These are phyloP conservation scores for Cladosporium cucumerinum DNA, from an alignment of 2,329 filamentous ascomycete genomes.

Conservation along the genomic window DNA sequence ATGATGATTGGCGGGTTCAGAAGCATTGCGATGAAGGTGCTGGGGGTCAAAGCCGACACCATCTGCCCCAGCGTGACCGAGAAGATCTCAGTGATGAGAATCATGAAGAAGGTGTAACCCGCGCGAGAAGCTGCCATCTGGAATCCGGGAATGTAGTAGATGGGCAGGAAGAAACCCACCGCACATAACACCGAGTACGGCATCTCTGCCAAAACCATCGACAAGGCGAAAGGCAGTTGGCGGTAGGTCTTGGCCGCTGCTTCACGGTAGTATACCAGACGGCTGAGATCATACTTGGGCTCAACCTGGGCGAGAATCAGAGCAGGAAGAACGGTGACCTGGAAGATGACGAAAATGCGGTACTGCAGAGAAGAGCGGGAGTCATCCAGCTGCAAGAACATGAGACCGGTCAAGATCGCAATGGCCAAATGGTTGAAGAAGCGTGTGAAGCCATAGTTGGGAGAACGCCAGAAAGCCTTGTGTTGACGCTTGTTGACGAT, in stretches of 20 bases:
- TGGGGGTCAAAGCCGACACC: conserved; percentile 73
- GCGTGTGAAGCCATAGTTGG: conserved; percentile 85
- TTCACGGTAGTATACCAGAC: conserved; percentile 82
- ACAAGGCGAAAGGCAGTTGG: conserved; percentile 70
- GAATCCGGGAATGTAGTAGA: conserved; percentile 83
- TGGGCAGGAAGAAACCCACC: conserved; percentile 73
- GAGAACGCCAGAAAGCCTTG: conserved; percentile 77
- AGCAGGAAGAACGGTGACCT: conserved; percentile 77
- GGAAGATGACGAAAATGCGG: conserved; percentile 81
- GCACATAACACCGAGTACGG: conserved; percentile 80
- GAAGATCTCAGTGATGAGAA: conserved; percentile 80
- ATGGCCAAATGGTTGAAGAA: conserved; percentile 81
- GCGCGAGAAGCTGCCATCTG: conserved; percentile 61
- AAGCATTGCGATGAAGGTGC: conserved; percentile 67
- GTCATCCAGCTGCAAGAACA: conserved; percentile 73
- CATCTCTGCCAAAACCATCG: conserved; percentile 78
- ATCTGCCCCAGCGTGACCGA: conserved; percentile 75
- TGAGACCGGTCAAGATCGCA: conserved; percentile 72
- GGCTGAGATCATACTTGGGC: conserved; percentile 75
- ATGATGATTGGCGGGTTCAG: conserved; percentile 71
- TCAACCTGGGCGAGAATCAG: conserved; percentile 82
- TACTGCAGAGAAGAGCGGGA: conserved; percentile 76
- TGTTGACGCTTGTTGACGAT: conserved; percentile 71
- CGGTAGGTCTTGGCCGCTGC: conserved; percentile 83
- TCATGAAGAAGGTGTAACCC: conserved; percentile 83